Base-by-base conservation (phyloP, 805 yeast species). In the Lipomyces lipofer region DNA sequence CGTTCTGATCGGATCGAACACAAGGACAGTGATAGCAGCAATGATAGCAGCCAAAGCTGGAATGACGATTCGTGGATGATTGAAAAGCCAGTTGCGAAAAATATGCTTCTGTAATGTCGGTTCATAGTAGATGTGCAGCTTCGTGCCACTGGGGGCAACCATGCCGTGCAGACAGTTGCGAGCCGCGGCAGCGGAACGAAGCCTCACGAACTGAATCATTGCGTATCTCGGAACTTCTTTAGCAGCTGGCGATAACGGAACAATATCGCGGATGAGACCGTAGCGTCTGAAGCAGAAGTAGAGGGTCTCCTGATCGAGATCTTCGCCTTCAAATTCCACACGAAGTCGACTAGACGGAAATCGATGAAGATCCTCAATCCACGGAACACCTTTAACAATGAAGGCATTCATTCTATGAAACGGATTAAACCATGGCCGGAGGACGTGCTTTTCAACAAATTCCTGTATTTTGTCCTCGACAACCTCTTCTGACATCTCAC, bases 1-100 rank as follows among this genome's bases (percentile, higher is more conserved):
- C 59, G 86, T 85, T 67, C 99, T 80, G 42, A 94, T 88, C 1
- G 99, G 99, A 63, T 94, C 99, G 70, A 94, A 94, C 40, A 94
- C 78, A 29, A 87, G 66, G 42, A 90, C 96, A 0, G 97, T 95
- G 1, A 85, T 57, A 2, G 88, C 85, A 2, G 97, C 91, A 10
- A 89, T 58, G 1, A 90, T 52, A 0, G 97, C 97, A 39, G 94
- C 69, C 4, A 89, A 63, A 5, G 87, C 69, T 0, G 99, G 99
- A 24, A 92, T 75, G 1, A 92, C 81, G 51, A 94, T 84, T 63
- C 91, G 80, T 35, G 94, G 84, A 67, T 94, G 99, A 62, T 81
- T 82, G 12, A 80, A 70, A 33, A 90, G 75, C 67, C 84, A 80
- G 13, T 82, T 81, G 6, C 77, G 70, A 2, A 89, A 56, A 30